Conservation (phyloP, 1,139 yeast genomes). For the Arxiozyma bovina region DNA sequence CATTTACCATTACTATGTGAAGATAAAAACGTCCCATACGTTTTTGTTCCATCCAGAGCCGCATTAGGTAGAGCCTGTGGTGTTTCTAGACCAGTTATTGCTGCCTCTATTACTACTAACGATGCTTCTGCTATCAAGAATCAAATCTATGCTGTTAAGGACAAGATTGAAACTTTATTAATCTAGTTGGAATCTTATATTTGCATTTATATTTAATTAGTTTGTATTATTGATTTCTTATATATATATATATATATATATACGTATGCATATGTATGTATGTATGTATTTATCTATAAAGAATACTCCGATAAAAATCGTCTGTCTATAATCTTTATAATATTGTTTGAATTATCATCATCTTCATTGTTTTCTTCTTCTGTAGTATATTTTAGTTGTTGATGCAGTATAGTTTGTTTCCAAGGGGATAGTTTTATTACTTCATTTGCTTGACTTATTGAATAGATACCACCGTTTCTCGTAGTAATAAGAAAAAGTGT, state of each 20-base stretch:
- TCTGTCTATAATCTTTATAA: constrained; percentile 1
- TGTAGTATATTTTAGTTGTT: constrained; percentile 3
- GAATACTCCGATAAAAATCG: constrained; percentile 1
- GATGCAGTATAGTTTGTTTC: background rate
- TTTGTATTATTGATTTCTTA: background rate
- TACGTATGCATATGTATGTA: background rate
- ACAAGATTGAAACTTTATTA: constrained; percentile 95
- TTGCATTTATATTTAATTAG: background rate
- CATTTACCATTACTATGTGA: constrained; percentile 97
- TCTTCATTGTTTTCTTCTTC: constrained; percentile 3
- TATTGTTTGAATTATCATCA: background rate
- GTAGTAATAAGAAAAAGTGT: constrained; percentile 12
- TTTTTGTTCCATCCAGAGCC: constrained; percentile 95
- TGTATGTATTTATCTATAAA: background rate
- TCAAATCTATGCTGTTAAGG: constrained; percentile 96
- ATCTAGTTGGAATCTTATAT: constrained; percentile 43
- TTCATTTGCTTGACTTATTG: background rate
- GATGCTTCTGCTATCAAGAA: constrained; percentile 96
- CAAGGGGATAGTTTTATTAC: background rate
- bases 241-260: background rate
- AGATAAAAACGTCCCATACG: constrained; percentile 98
- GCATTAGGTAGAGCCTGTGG: constrained; percentile 99
- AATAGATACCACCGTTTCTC: constrained; percentile 10
- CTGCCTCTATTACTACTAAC: constrained; percentile 96
- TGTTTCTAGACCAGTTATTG: constrained; percentile 98